Evolutionary conservation across 1,284 basidiomycete species (phyloP), one percentile per base, ranked within the genome.

Genomic region (Golubevia pallescens): DNA sequence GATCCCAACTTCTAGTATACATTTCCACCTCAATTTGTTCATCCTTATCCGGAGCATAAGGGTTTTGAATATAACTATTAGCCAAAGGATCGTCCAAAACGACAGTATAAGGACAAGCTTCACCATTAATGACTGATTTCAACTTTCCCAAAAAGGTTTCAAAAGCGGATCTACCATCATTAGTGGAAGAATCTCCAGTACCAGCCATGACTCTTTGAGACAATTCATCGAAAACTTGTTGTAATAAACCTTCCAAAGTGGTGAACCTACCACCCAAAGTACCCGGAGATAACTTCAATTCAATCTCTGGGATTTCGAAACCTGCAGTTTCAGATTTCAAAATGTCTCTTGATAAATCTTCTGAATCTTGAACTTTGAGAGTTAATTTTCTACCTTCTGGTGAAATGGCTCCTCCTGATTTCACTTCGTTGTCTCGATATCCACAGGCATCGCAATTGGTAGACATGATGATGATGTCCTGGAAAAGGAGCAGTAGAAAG

Each of bases 241-340:
- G 90, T 56, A 99, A 88, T 66, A 99, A 91, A 42, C 97, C 97
- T 86, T 99, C 97, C 23, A 98, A 88, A 0, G 97, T 99, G 0
- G 97, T 99, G 87, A 99, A 99, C 8, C 97, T 90, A n/a, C 96
- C 97, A 20, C 97, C 97, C 1, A 99, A 90, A 0, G 97, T 99
- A 13, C 97, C 97, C 2, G 94, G 91, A 65, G 94, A 91, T 4
- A 99, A 90, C 4, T 92, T 90, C 13, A 99, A 91, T 66, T 98
- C 94, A 74, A 99, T 97, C 84, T 99, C 96, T 1, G 97, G 96
- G 61, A 99, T 95, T 7, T 88, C 88, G 24, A 99, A 88, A 34
- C 95, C 95, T 23, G 93, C 93, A 0, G 93, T 94, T 58, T 85
- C 82, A 57, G 80, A 81, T 67, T 85, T 84, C 56, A 99, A 89